Base-by-base conservation (phyloP, 1,139 yeast species). In the Nakaseomyces kungkrabaensis region DNA sequence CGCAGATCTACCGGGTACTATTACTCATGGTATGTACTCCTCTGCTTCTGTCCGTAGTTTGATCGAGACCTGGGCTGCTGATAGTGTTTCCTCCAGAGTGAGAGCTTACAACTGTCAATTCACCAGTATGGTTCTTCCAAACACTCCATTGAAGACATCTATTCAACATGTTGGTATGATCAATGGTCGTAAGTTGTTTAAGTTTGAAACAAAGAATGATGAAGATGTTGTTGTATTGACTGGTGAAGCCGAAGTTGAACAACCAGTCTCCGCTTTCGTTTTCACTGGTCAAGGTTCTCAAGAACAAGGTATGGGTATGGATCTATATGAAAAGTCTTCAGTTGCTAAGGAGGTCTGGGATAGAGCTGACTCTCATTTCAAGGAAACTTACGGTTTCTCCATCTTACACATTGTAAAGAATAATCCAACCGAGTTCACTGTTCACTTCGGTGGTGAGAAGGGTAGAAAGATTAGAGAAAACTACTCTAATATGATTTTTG, bases 261-360 rank as follows among this genome's bases (percentile, higher is more conserved):
- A 92, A 73, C 98, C 99, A 48, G 85, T 84, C 52, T 87, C 98
- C 47, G 85, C 98, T 22, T 92, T 86, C 68, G 96, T 92, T 53
- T 92, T 94, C 74, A 92, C 99, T 59, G 99, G 98, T 68, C 99
- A 92, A 77, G 99, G 99, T 69, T 90, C 98, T 53, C 98, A 92
- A 74, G 98, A 94, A 72, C 98, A 94, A 76, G 97, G 97, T 68
- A 92, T 92, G 99, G 98, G 99, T 76, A 92, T 92, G 99, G 98
- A 94, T 71, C 78, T 92, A 67, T 92, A 92, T 72, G 83, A 82
- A 57, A 78, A 88, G 48, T 86, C 96, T 50, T 88, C 80, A 42
- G 97, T 94, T 68, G 98, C 99, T 52, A 83, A 82, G 65, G 81
- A 80, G 56, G 97, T 92, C 56, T 92, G 99, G 98, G 97, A 92